Percentiles rank a stretch among this genome's conserved stretches.
Evolutionary conservation across 2,329 filamentous ascomycete genomes (phyloP).

Genomic region (Raffaelea albimanens): DNA sequence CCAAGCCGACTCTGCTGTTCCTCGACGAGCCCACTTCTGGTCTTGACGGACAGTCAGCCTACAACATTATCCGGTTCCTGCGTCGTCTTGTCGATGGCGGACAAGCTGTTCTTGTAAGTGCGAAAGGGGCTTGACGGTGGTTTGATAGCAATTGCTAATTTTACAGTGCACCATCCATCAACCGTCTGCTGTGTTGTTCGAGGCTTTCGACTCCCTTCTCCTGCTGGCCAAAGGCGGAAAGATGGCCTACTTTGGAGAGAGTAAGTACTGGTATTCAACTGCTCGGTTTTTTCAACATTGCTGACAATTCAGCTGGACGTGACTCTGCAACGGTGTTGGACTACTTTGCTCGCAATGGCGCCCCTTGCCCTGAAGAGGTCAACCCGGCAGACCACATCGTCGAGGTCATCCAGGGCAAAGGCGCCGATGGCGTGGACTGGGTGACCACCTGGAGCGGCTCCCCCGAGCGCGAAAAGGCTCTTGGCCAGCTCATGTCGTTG

Average conservation of each 20-base stretch:
- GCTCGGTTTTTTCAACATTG: no score
- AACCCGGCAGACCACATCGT: slow-evolving; percentile 76
- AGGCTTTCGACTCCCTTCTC: slow-evolving; percentile 56
- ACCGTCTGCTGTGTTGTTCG: slow-evolving; percentile 56
- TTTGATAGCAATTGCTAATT: no score
- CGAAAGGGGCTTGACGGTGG: no score
- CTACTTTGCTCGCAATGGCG: slow-evolving; percentile 61
- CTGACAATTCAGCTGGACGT: slow-evolving; percentile 22
- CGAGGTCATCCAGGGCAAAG: slow-evolving; percentile 30
- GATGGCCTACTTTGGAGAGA: slow-evolving; percentile 53
- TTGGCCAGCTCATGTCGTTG: slow-evolving; percentile 43
- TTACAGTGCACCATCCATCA: slow-evolving; percentile 59
- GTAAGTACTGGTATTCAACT: not conserved
- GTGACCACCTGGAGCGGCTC: slow-evolving; percentile 26
- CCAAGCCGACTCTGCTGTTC: slow-evolving; percentile 51
- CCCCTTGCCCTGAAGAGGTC: slow-evolving; percentile 47
- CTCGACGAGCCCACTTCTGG: slow-evolving; percentile 55
- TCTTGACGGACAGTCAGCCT: slow-evolving; percentile 60
- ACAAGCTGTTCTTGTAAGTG: slow-evolving; percentile 47
- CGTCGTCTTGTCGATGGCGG: slow-evolving; percentile 56
- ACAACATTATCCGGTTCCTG: slow-evolving; percentile 55
- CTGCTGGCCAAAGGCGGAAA: slow-evolving; percentile 54
- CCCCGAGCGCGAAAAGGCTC: slow-evolving; percentile 44
- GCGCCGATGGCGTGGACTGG: slow-evolving; percentile 23
- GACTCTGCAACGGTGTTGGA: slow-evolving; percentile 40